Conservation (phyloP, 2,329 filamentous ascomycete species). For the Aureobasidium sp. region DNA sequence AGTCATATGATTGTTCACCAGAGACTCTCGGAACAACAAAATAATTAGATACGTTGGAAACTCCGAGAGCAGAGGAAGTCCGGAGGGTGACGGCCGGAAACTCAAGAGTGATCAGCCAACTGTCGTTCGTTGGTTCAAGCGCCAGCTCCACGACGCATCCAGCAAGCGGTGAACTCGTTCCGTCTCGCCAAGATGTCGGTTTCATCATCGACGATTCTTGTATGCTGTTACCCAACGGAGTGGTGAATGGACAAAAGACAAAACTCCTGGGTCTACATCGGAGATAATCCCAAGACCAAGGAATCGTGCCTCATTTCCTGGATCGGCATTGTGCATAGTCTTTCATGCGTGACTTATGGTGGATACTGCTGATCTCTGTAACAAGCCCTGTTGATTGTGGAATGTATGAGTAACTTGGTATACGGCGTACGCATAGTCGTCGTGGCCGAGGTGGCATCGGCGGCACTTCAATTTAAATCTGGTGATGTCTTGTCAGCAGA, state of each 20-base stretch:
- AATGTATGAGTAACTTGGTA: neutral
- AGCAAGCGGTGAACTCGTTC: neutral
- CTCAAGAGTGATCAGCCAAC: neutral
- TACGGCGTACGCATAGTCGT: neutral
- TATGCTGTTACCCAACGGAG: neutral
- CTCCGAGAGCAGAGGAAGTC: neutral
- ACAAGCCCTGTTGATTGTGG: neutral
- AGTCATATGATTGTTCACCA: neutral
- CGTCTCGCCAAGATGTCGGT: neutral
- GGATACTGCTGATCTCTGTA: constrained; percentile 3
- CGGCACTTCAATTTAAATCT: neutral
- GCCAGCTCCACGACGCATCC: neutral
- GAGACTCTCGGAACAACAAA: neutral
- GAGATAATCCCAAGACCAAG: neutral
- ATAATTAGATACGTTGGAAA: neutral
- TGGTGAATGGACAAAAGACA: neutral
- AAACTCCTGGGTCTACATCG: neutral
- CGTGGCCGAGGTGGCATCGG: neutral
- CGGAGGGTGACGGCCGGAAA: neutral
- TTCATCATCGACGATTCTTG: neutral
- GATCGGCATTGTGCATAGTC: neutral
- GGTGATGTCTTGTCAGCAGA: neutral
- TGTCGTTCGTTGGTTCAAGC: neutral
- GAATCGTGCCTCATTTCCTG: neutral
- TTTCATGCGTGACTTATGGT: neutral